Conservation (phyloP, 2,329 filamentous ascomycete species). For the Domatiomyces catenatus region DNA sequence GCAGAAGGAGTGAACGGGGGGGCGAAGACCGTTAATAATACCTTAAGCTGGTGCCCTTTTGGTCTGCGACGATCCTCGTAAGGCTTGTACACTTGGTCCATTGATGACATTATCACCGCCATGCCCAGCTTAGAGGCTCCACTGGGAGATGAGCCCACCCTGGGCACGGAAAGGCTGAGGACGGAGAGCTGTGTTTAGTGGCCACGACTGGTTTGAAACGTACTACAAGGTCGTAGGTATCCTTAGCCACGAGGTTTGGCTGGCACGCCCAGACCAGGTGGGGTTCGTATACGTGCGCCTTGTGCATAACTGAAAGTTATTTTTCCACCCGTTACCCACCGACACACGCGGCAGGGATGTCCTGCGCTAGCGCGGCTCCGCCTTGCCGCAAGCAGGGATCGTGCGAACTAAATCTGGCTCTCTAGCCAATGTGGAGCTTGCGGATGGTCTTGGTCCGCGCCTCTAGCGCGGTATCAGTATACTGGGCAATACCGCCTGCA, state of each 20-base stretch:
- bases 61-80: neutral
- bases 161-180: too few relatives aligned
- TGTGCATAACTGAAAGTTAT: slow-evolving; percentile 1
- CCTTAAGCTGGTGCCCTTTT: neutral
- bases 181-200: neutral
- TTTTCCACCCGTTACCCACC: neutral
- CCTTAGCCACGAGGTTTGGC: neutral
- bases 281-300: slow-evolving; percentile 7
- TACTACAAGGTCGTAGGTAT: neutral
- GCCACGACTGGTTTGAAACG: neutral
- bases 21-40: neutral
- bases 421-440: neutral
- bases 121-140: neutral
- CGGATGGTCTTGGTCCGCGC: neutral
- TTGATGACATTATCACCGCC: slow-evolving; percentile 1
- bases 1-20: neutral
- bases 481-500: neutral
- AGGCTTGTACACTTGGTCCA: neutral
- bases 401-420: neutral
- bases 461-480: neutral
- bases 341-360: neutral
- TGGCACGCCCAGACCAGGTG: neutral
- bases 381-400: neutral
- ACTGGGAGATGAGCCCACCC: neutral
- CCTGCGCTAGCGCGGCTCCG: slow-evolving; percentile 1